Base-by-base conservation (phyloP, 495 filamentous ascomycete genomes). In the Daldinia caldariorum region DNA sequence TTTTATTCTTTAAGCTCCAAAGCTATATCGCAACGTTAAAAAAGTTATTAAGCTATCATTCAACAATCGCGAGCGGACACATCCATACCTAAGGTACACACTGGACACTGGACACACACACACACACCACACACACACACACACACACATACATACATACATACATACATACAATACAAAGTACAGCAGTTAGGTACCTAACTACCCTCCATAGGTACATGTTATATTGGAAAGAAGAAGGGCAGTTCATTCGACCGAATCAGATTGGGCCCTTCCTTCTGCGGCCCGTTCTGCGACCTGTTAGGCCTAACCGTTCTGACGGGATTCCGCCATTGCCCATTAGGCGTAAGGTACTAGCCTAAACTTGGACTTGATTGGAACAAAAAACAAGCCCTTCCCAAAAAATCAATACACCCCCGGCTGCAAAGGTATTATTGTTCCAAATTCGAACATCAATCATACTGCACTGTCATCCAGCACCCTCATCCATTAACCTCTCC, bases 251-350 rank as follows among this genome's bases (percentile, higher is more conserved):
- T 69, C 43, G 45, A 69, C 70, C 65, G 57, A 72, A 69, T 72
- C 70, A 72, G 65, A 69, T 72, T 72, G 51, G 65, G 45, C 16
- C 58, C 58, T 66, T 69, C 65, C 65, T 59, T 72, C 70, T 72
- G 70, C 70, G 70, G 70, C 70, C 70, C 55, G 60, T 72, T 72
- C 69, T 72, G 69, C 69, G 69, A 72, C 69, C 70, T 72, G 70
- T 62, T 62, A 69, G 65, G 45, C 61, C 69, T 65, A 68, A 67
- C 70, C 70, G 60, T 72, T 53, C 70, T 69, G 65, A 72, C 70
- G 70, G 70, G 63, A 72, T 72, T 69, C 65, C 61, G 61, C 70
- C 61, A 72, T 71, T 63, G 59, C 69, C 69, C 69, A 67, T 72
- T 72, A 72, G 70, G 70, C 70, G 70, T 58, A 61, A 69, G 56